phyloP scores from a whole-genome alignment of 2,329 filamentous ascomycete genomes.

The Thielaviopsis punctulata region DNA sequence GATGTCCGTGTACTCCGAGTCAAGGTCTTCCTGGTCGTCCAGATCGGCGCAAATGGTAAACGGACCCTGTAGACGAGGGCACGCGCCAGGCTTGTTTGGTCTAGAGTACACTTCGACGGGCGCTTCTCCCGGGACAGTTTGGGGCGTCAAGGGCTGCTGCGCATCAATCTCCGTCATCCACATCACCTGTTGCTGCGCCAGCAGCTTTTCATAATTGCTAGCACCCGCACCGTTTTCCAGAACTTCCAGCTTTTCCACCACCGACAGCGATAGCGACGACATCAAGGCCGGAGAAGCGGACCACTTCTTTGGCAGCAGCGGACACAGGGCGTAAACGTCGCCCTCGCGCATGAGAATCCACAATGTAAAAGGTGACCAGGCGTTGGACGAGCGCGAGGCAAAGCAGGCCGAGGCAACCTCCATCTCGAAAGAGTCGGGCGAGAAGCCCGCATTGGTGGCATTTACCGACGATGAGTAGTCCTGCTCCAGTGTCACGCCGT shows the following conservation, averaged over 20 bases:
- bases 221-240: conserved; percentile 41
- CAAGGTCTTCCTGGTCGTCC: conserved; percentile 38
- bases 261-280: conserved; percentile 65
- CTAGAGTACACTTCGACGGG: conserved; percentile 38
- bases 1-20: conserved; percentile 42
- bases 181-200: conserved; percentile 46
- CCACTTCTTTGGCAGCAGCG: conserved; percentile 76
- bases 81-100: conserved; percentile 37
- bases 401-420: conserved; percentile 84
- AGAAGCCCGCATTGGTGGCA: conserved; percentile 64
- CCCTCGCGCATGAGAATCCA: conserved; percentile 94
- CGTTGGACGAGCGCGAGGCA: conserved; percentile 45
- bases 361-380: conserved; percentile 91
- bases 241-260: conserved; percentile 54
- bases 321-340: conserved; percentile 84
- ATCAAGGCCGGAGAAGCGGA: conserved; percentile 59
- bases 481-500: conserved; percentile 65
- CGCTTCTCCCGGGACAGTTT: conserved; percentile 31
- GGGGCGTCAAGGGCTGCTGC: conserved; percentile 41
- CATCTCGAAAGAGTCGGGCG: conserved; percentile 81
- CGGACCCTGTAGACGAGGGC: conserved; percentile 45
- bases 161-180: conserved; percentile 51
- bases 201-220: conserved; percentile 33
- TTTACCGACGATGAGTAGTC: conserved; percentile 65
- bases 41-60: conserved; percentile 40